phyloP scores from a whole-genome alignment of 768 basidiomycete species.

The Arthromyces matolae region DNA sequence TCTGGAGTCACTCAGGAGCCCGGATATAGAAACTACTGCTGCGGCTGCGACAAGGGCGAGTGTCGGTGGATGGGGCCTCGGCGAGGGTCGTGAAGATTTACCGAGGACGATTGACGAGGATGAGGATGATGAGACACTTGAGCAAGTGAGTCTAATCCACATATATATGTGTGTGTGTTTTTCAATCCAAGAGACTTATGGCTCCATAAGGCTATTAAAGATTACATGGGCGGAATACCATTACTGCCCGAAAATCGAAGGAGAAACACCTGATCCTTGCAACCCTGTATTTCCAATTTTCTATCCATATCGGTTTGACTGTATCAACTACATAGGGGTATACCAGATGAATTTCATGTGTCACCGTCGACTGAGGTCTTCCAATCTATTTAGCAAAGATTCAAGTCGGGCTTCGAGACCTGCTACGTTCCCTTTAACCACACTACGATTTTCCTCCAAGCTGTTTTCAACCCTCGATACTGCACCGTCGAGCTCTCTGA shows the following conservation, averaged over 20 bases:
- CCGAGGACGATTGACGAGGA: slow-evolving; percentile 49
- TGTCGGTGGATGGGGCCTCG: slow-evolving; percentile 75
- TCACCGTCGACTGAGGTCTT: slow-evolving; percentile 30
- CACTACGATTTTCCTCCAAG: slow-evolving; percentile 64
- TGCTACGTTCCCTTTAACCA: slow-evolving; percentile 70
- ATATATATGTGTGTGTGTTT: too few relatives aligned
- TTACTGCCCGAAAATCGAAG: slow-evolving; percentile 28
- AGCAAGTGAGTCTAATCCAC: slow-evolving; percentile 47
- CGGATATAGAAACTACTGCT: slow-evolving; percentile 39
- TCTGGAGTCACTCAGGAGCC: slow-evolving; percentile 57
- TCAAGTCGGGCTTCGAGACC: slow-evolving; percentile 59
- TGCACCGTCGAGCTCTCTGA: slow-evolving; percentile 67
- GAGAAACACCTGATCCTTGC: slow-evolving; percentile 20
- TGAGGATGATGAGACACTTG: slow-evolving; percentile 59
- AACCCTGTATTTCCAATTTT: slow-evolving; percentile 6
- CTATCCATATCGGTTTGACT: slow-evolving; percentile 11
- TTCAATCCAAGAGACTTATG: neutral
- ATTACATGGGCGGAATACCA: slow-evolving; percentile 59
- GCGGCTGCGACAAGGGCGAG: slow-evolving; percentile 40
- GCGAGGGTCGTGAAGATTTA: slow-evolving; percentile 51
- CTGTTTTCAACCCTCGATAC: slow-evolving; percentile 72
- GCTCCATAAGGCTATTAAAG: slow-evolving; percentile 43
- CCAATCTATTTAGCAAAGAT: slow-evolving; percentile 36
- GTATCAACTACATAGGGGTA: too few relatives aligned
- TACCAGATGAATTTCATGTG: neutral